A percentile compares a stretch with the other conserved stretches of the same genome.
These are phyloP conservation scores for Beauveria asiatica DNA, from an alignment of 2,329 filamentous ascomycete genomes.

Conservation along the genomic window DNA sequence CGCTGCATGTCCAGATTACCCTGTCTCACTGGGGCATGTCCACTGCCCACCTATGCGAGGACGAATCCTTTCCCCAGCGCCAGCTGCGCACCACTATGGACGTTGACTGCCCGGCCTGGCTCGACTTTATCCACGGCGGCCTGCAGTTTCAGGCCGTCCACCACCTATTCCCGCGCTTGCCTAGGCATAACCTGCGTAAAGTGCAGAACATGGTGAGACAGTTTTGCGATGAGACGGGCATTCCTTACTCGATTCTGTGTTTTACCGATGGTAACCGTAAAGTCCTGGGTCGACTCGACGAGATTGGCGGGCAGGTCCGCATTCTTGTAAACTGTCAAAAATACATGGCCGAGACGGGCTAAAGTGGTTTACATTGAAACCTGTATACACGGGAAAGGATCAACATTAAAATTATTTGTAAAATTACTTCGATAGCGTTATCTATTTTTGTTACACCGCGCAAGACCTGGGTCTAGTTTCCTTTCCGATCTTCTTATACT, in stretches of 20 bases:
- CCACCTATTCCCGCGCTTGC: conserved; percentile 60
- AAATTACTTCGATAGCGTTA: not conserved
- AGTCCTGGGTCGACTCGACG: conserved; percentile 38
- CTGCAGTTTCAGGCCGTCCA: conserved; percentile 67
- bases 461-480: no score
- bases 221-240: conserved; percentile 56
- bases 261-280: conserved; percentile 56
- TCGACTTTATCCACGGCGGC: conserved; percentile 65
- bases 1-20: conserved; percentile 64
- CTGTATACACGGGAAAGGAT: no score
- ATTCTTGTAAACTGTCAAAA: conserved; percentile 50
- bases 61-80: conserved; percentile 60
- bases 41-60: conserved; percentile 52
- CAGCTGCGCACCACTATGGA: conserved; percentile 68
- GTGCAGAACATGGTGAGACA: conserved; percentile 51
- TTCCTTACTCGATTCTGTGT: conserved; percentile 52
- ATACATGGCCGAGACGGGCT: conserved; percentile 39
- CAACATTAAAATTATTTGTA: no score
- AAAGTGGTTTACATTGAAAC: conserved; percentile 29
- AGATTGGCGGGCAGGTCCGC: conserved; percentile 53
- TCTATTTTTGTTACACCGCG: not conserved
- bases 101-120: conserved; percentile 61
- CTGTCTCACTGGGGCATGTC: conserved; percentile 67
- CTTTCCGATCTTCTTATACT: not conserved
- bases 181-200: conserved; percentile 57